Evolutionary conservation across 108 stramenopile species (phyloP), one percentile per base, ranked within the genome.

Genomic region (Nitzschia palea): DNA sequence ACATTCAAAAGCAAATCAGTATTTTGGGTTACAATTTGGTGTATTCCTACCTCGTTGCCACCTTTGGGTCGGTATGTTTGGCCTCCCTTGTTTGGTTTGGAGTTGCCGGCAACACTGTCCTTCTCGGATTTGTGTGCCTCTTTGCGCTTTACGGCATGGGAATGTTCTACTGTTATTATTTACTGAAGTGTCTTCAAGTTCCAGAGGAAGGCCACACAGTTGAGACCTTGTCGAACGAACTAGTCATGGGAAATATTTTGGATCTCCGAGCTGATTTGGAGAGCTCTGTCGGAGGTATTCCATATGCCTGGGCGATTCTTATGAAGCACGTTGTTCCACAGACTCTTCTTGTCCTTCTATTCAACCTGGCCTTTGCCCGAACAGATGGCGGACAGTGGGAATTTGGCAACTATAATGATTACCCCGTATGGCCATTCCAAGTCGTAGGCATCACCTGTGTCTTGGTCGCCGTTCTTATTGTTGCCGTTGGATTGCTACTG

Each of bases 321-420:
- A 74, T 83, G 29, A 77, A 78, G 42, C 74, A 79, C 44, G 40
- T 83, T 27, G 69, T 77, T 36, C 75, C 76, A 9, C 84, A 74
- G 12, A 48, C 77, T 12, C 44, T 85, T 18, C 20, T 81, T 20
- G 57, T 80, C 0, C 65, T 85, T 8, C 73, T 80, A 20, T 23
- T 70, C 54, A 73, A 73, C 45, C 45, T 73, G 37, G 62, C 55
- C 17, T 54, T 71, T 29, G 55, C 55, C 27, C 17, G 61, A 17
- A 66, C 40, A 18, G 44, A 27, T 1, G 27, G 44, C n/a, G 67
- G 56, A 37, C 17, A 2, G 37, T 3, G 34, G 23, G 47, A 60
- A 8, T 79, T 82, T 45, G 77, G 77, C 6, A 57, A 47, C 32
- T 73, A 73, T 55, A 52, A 37, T 14, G 61, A 51, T 1, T 72